These are phyloP conservation scores for Cercospora janseana DNA, from an alignment of 2,329 filamentous ascomycete genomes.

Conservation along the genomic window DNA sequence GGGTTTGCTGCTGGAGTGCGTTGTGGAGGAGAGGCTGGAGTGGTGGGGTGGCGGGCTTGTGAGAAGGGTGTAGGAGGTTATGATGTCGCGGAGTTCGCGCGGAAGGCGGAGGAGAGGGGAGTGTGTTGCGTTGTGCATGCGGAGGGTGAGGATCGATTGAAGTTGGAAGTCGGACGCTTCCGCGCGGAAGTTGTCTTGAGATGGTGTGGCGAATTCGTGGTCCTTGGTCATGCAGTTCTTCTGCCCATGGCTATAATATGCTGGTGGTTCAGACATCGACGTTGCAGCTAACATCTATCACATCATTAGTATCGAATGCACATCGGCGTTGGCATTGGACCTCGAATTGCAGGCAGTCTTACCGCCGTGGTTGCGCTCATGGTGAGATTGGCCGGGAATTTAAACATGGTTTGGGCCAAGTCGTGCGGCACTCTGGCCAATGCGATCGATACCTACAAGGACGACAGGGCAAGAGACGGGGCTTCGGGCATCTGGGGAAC, in stretches of 20 bases:
- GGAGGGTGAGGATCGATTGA: background rate
- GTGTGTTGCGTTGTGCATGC: conserved; percentile 6
- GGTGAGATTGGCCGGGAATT: background rate
- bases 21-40: background rate
- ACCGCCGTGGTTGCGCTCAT: background rate
- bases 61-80: conserved; percentile 1
- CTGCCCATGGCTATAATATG: too few species aligned
- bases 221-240: background rate
- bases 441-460: background rate
- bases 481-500: background rate
- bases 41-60: background rate
- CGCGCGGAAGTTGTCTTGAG: too few species aligned
- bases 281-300: background rate
- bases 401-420: background rate
- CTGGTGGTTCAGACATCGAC: too few species aligned
- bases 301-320: background rate
- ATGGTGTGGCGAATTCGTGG: background rate
- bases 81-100: conserved; percentile 18
- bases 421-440: background rate
- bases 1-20: background rate
- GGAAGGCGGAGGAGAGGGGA: conserved; percentile 16
- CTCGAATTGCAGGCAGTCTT: background rate
- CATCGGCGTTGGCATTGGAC: background rate
- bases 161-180: background rate
- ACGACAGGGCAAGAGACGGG: background rate